Percentiles rank a stretch among this genome's conserved stretches.
Conservation (phyloP, 2,329 filamentous ascomycete species). For the Hypomyces rosellus region DNA sequence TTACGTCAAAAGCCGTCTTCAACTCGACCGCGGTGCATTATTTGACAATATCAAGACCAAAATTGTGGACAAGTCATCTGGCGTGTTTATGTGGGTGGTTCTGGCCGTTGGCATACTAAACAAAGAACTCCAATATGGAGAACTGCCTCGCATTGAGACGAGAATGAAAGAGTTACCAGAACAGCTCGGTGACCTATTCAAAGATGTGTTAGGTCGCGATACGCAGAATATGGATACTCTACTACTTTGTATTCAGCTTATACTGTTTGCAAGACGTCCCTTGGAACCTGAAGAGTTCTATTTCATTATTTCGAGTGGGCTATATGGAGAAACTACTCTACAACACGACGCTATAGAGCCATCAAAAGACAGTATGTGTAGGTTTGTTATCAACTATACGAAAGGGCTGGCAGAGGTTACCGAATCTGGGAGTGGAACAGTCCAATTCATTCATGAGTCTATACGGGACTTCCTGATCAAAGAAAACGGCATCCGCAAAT, state of each 20-base stretch:
- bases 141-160: conserved; percentile 17
- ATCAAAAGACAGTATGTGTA: conserved; percentile 21
- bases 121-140: conserved; percentile 24
- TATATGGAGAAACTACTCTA: background rate
- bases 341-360: conserved; percentile 17
- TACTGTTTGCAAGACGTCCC: conserved; percentile 42
- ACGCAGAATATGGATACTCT: conserved; percentile 32
- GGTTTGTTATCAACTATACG: conserved; percentile 32
- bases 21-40: conserved; percentile 23
- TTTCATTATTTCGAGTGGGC: conserved; percentile 11
- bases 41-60: conserved; percentile 14
- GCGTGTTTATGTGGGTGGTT: conserved; percentile 40
- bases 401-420: conserved; percentile 40
- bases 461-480: conserved; percentile 40
- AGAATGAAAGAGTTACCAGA: conserved; percentile 29
- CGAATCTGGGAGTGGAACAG: conserved; percentile 16
- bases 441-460: conserved; percentile 47
- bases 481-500: conserved; percentile 22
- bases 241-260: conserved; percentile 41
- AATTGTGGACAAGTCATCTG: conserved; percentile 30
- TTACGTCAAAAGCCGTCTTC: conserved; percentile 19
- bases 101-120: conserved; percentile 35
- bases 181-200: conserved; percentile 42
- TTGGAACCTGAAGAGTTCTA: conserved; percentile 40
- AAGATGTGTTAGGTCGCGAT: conserved; percentile 45